Evolutionary conservation across 2,329 filamentous ascomycete species (phyloP).

Genomic region (Pleomassaria siparia): DNA sequence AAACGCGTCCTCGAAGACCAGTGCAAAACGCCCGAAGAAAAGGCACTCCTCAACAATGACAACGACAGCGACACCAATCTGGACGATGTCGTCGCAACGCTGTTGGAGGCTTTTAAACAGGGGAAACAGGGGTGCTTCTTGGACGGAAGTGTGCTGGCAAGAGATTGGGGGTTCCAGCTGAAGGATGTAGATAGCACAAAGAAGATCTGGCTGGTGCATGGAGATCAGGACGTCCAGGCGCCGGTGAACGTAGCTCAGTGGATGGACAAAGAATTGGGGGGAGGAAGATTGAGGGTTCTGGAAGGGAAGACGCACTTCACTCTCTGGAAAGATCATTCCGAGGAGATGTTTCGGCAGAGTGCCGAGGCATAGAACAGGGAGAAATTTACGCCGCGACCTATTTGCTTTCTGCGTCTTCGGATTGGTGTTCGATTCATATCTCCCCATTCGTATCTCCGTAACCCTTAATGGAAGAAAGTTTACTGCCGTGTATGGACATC

Average conservation of each 20-base stretch:
- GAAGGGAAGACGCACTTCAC: slow-evolving; percentile 23
- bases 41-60: slow-evolving; percentile 13
- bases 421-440: no score
- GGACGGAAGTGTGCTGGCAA: slow-evolving; percentile 17
- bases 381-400: no score
- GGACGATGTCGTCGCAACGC: slow-evolving; percentile 17
- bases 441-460: no score
- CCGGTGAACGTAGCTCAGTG: slow-evolving; percentile 20
- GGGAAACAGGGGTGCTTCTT: slow-evolving; percentile 15
- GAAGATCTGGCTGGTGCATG: slow-evolving; percentile 22
- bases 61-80: slow-evolving; percentile 13
- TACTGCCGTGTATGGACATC: no score
- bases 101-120: slow-evolving; percentile 22
- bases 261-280: slow-evolving; percentile 20
- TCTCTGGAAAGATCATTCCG: slow-evolving; percentile 22
- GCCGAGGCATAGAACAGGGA: slow-evolving; percentile 13
- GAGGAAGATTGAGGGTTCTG: slow-evolving; percentile 19
- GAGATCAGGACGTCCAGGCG: slow-evolving; percentile 19
- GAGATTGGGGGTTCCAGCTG: slow-evolving; percentile 23
- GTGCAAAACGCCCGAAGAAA: slow-evolving; percentile 22
- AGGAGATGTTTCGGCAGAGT: slow-evolving; percentile 20
- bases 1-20: slow-evolving; percentile 23
- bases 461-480: no score
- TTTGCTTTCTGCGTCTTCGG: no score
- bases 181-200: slow-evolving; percentile 17